A percentile compares a stretch with the other conserved stretches of the same genome.
Evolutionary conservation across 108 stramenopile genomes (phyloP).

Genomic region (Nannochloropsis oceanica): DNA sequence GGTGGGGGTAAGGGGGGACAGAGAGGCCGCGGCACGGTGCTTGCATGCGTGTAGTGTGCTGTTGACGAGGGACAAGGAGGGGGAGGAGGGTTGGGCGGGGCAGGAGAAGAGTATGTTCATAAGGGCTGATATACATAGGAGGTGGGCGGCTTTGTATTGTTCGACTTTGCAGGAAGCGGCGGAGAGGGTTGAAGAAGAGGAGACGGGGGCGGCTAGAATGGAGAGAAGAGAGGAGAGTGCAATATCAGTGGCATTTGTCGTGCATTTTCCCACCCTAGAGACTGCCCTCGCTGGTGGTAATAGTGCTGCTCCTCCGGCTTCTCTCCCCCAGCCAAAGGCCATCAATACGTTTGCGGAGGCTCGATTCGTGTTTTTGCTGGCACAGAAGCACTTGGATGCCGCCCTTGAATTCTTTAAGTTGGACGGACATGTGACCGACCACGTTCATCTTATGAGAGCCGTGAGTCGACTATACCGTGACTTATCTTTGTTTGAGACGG

Average conservation of each 20-base stretch:
- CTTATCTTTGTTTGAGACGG: slow-evolving; percentile 2
- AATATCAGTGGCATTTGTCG: not conserved
- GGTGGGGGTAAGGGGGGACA: not conserved
- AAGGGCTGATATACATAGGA: not conserved
- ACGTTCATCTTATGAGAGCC: slow-evolving; percentile 4
- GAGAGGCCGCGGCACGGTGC: not conserved
- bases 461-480: slow-evolving; percentile 4
- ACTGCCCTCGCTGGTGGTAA: not conserved
- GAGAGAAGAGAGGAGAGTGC: not conserved
- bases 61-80: not conserved
- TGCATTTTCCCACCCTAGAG: not conserved
- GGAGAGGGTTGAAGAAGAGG: not conserved
- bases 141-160: not conserved
- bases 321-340: not conserved
- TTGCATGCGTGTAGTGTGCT: not conserved
- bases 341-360: not conserved
- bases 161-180: not conserved
- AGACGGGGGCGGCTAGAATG: not conserved
- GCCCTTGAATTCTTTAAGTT: slow-evolving; percentile 10
- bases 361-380: not conserved
- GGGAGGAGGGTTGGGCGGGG: not conserved
- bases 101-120: not conserved
- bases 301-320: too few relatives aligned
- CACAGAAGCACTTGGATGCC: slow-evolving; percentile 10
- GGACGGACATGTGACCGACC: slow-evolving; percentile 16